Evolutionary conservation across 2,329 filamentous ascomycete species (phyloP).

Genomic region (Trichoderma cornu-damae): DNA sequence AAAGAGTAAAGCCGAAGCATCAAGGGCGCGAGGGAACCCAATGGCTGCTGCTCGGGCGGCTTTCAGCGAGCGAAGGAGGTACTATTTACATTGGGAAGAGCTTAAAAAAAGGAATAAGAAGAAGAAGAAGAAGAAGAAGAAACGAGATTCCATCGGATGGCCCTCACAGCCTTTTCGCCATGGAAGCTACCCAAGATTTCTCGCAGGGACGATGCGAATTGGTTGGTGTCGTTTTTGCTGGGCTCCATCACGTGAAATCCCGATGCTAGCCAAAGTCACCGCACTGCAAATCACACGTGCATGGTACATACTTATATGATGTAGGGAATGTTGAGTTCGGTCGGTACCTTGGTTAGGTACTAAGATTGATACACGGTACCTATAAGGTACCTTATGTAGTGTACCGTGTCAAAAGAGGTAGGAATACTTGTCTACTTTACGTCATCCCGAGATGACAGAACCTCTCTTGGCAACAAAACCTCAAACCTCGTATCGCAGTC

Average conservation of each 20-base stretch:
- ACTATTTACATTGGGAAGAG: slow-evolving; percentile 4
- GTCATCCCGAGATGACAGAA: too few relatives aligned
- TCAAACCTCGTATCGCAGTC: too few relatives aligned
- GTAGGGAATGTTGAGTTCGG: too few relatives aligned
- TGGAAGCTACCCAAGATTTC: slow-evolving; percentile 16
- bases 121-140: too few relatives aligned
- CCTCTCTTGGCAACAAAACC: too few relatives aligned
- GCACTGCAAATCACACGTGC: slow-evolving; percentile 8
- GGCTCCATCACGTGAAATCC: slow-evolving; percentile 9
- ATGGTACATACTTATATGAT: neutral
- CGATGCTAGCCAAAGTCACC: slow-evolving; percentile 2
- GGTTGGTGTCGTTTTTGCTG: slow-evolving; percentile 1
- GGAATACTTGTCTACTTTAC: too few relatives aligned
- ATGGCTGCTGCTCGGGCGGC: neutral
- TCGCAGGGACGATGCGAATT: neutral
- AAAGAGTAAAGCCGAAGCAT: neutral
- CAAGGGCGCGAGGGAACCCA: neutral
- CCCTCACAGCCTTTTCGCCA: slow-evolving; percentile 11
- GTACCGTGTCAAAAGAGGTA: too few relatives aligned
- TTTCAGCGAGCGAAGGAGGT: neutral
- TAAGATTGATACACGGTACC: too few relatives aligned
- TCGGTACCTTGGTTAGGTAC: too few relatives aligned
- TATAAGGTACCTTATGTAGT: too few relatives aligned
- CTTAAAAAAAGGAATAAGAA: too few relatives aligned
- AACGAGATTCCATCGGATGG: neutral